phyloP scores from a whole-genome alignment of 495 filamentous ascomycete genomes.

The Penicillium paradoxum region DNA sequence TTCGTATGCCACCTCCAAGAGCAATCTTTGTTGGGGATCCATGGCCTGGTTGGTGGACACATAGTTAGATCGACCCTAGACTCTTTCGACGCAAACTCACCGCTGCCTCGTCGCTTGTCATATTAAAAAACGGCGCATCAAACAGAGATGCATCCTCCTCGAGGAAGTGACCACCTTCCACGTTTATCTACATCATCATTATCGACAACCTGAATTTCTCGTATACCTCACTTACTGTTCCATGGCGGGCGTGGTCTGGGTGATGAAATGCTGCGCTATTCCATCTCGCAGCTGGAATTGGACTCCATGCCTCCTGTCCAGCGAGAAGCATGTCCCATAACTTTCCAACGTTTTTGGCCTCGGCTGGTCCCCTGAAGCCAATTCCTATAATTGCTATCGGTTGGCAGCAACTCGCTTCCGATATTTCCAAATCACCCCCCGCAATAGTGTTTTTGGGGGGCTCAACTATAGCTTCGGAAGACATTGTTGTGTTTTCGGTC shows the following conservation, averaged over 20 bases:
- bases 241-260: slow-evolving; percentile 36
- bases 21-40: slow-evolving; percentile 47
- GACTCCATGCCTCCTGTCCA: slow-evolving; percentile 44
- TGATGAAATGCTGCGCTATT: slow-evolving; percentile 52
- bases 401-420: slow-evolving; percentile 18
- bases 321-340: slow-evolving; percentile 53
- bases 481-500: not conserved
- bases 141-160: slow-evolving; percentile 51
- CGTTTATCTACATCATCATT: slow-evolving; percentile 20
- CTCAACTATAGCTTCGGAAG: not conserved
- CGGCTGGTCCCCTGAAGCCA: slow-evolving; percentile 55
- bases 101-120: slow-evolving; percentile 50
- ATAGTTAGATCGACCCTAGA: not conserved
- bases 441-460: too few species aligned
- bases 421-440: slow-evolving; percentile 4
- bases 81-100: slow-evolving; percentile 2
- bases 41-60: slow-evolving; percentile 22
- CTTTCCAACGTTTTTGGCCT: slow-evolving; percentile 44
- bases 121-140: slow-evolving; percentile 56
- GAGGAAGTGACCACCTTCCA: slow-evolving; percentile 40
- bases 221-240: slow-evolving; percentile 12
- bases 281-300: slow-evolving; percentile 48
- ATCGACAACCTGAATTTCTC: not conserved
- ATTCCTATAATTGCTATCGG: slow-evolving; percentile 62
- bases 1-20: slow-evolving; percentile 60